A percentile compares a stretch with the other conserved stretches of the same genome.
phyloP scores from a whole-genome alignment of 2,329 filamentous ascomycete genomes.

The Xylariaceae sp. region DNA sequence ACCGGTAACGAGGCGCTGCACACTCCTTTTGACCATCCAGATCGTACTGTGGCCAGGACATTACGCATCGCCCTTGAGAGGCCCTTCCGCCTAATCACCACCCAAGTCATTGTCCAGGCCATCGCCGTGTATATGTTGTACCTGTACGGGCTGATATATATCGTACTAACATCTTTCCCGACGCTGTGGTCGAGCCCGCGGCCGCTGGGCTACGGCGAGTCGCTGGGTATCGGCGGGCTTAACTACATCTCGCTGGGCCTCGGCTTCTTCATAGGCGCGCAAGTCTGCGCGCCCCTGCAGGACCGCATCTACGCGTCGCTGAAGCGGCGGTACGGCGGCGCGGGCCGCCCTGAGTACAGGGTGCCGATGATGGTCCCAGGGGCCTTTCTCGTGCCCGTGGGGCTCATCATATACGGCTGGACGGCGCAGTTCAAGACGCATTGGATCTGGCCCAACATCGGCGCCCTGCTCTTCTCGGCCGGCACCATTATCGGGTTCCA shows the following conservation, averaged over 20 bases:
- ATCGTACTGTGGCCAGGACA: constrained; percentile 40
- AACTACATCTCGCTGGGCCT: constrained; percentile 47
- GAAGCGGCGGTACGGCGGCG: constrained; percentile 47
- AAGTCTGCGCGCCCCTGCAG: constrained; percentile 50
- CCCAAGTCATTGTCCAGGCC: constrained; percentile 59
- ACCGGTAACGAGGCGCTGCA: constrained; percentile 58
- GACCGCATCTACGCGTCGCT: constrained; percentile 53
- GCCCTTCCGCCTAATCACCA: constrained; percentile 56
- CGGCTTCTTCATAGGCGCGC: constrained; percentile 46
- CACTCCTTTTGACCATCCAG: constrained; percentile 59
- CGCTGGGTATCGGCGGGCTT: constrained; percentile 43
- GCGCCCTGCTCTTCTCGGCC: constrained; percentile 46
- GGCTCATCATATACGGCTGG: constrained; percentile 55
- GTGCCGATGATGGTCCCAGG: constrained; percentile 50
- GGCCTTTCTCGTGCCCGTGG: constrained; percentile 48
- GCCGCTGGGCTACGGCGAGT: constrained; percentile 41
- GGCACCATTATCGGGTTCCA: constrained; percentile 51
- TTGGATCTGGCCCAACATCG: constrained; percentile 54
- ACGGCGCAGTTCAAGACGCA: constrained; percentile 49
- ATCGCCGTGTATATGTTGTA: constrained; percentile 60
- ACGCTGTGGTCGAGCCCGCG: constrained; percentile 47
- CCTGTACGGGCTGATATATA: constrained; percentile 58
- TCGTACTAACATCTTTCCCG: constrained; percentile 56
- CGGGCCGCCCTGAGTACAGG: constrained; percentile 50
- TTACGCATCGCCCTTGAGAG: constrained; percentile 51